Conservation (phyloP, 352 stramenopile genomes). For the Pythium utonaiense region DNA sequence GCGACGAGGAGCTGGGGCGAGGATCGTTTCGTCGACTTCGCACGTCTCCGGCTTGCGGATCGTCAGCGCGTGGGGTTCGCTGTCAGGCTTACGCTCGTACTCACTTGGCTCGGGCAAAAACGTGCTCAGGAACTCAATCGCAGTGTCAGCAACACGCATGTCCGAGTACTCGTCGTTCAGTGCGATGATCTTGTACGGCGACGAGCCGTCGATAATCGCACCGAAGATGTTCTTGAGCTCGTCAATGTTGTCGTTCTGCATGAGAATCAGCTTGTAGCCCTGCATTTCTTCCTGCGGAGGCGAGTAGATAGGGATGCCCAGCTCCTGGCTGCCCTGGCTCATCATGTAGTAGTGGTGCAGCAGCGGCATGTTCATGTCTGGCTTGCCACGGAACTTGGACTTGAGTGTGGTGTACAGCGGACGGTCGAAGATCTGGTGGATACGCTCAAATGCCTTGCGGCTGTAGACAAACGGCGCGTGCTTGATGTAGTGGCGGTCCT, state of each 20-base stretch:
- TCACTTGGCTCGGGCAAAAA: slow-evolving; percentile 67
- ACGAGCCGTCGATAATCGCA: slow-evolving; percentile 57
- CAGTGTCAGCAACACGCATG: slow-evolving; percentile 69
- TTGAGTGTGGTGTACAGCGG: slow-evolving; percentile 81
- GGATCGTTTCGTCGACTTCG: slow-evolving; percentile 66
- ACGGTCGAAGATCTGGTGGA: slow-evolving; percentile 86
- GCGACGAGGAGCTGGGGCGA: slow-evolving; percentile 57
- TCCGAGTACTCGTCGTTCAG: slow-evolving; percentile 88
- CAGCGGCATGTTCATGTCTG: slow-evolving; percentile 87
- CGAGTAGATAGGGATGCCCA: slow-evolving; percentile 74
- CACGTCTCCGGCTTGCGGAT: slow-evolving; percentile 63
- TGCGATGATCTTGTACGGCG: slow-evolving; percentile 74
- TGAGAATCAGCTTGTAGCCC: slow-evolving; percentile 82
- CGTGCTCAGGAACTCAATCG: slow-evolving; percentile 61
- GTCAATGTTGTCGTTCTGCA: slow-evolving; percentile 79
- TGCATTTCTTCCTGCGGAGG: slow-evolving; percentile 73
- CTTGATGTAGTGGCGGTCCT: slow-evolving; percentile 85
- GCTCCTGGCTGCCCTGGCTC: slow-evolving; percentile 68
- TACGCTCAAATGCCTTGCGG: slow-evolving; percentile 74
- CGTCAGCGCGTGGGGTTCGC: slow-evolving; percentile 41
- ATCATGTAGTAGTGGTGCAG: slow-evolving; percentile 89
- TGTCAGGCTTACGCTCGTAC: slow-evolving; percentile 58
- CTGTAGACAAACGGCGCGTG: slow-evolving; percentile 88
- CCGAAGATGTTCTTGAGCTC: slow-evolving; percentile 68
- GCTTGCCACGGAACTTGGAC: slow-evolving; percentile 80